These are phyloP conservation scores for Kodamaea plutei DNA, from an alignment of 1,139 yeast species.

Conservation along the genomic window DNA sequence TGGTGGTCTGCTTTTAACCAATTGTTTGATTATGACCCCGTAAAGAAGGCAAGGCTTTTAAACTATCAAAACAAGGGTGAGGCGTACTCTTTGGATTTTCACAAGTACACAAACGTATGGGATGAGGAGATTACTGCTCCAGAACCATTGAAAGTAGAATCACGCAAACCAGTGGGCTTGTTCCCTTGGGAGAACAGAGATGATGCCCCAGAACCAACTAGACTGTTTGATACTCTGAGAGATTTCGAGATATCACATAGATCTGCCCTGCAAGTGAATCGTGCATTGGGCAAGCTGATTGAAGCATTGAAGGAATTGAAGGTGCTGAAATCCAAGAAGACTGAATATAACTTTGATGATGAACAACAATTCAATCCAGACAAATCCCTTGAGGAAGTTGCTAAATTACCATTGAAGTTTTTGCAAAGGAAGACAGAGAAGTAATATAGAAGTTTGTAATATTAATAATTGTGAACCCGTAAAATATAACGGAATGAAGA, in stretches of 20 bases:
- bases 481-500: no score
- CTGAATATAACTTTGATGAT: slow-evolving; percentile 11
- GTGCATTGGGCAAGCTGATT: slow-evolving; percentile 6
- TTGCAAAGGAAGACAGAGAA: slow-evolving; percentile 8
- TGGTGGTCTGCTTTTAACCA: slow-evolving; percentile 37
- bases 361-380: slow-evolving; percentile 20
- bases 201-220: slow-evolving; percentile 13
- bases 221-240: slow-evolving; percentile 12
- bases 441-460: no score
- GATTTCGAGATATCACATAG: slow-evolving; percentile 6
- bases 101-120: slow-evolving; percentile 27
- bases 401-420: slow-evolving; percentile 23
- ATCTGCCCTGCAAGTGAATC: slow-evolving; percentile 4
- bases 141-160: slow-evolving; percentile 4
- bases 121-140: slow-evolving; percentile 13
- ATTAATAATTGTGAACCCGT: no score
- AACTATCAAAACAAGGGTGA: slow-evolving; percentile 28
- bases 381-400: slow-evolving; percentile 23
- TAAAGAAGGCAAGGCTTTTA: slow-evolving; percentile 8
- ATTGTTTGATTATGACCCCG: slow-evolving; percentile 13
- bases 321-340: slow-evolving; percentile 4
- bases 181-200: slow-evolving; percentile 44
- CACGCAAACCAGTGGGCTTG: slow-evolving; percentile 11
- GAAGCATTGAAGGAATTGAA: slow-evolving; percentile 10
- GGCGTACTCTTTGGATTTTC: slow-evolving; percentile 30